Conservation (phyloP, 441 rosid genomes). For the Syzygium syzygioides region DNA sequence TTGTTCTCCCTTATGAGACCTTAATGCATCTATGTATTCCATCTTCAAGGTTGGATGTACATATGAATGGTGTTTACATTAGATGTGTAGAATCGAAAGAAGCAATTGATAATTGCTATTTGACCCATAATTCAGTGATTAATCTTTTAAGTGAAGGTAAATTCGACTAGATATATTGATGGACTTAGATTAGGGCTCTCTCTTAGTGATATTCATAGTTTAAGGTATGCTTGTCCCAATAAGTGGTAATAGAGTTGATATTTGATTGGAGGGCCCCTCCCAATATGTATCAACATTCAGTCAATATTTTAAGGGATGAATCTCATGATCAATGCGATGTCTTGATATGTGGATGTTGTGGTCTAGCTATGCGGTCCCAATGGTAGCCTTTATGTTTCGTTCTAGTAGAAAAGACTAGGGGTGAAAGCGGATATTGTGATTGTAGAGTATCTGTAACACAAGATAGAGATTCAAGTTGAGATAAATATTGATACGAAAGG, state of each 20-base stretch:
- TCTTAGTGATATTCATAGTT: neutral
- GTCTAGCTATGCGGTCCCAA: neutral
- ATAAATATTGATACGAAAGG: neutral
- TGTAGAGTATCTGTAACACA: neutral
- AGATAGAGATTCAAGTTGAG: neutral
- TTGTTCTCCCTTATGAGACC: neutral
- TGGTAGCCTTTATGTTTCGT: neutral
- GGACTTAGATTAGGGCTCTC: neutral
- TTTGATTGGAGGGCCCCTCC: neutral
- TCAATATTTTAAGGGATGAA: neutral
- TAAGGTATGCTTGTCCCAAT: neutral
- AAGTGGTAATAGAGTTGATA: neutral
- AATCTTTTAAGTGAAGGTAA: neutral
- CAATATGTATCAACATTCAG: neutral
- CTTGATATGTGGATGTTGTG: neutral
- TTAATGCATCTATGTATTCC: neutral
- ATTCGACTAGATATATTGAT: neutral
- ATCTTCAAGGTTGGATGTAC: neutral
- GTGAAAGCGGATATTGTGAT: neutral
- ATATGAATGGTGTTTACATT: neutral
- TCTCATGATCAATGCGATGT: neutral
- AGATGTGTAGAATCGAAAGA: neutral
- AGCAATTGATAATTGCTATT: neutral
- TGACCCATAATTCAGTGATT: neutral
- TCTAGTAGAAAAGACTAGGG: neutral